Conservation (phyloP, 495 filamentous ascomycete genomes). For the Xylaria flabelliformis region DNA sequence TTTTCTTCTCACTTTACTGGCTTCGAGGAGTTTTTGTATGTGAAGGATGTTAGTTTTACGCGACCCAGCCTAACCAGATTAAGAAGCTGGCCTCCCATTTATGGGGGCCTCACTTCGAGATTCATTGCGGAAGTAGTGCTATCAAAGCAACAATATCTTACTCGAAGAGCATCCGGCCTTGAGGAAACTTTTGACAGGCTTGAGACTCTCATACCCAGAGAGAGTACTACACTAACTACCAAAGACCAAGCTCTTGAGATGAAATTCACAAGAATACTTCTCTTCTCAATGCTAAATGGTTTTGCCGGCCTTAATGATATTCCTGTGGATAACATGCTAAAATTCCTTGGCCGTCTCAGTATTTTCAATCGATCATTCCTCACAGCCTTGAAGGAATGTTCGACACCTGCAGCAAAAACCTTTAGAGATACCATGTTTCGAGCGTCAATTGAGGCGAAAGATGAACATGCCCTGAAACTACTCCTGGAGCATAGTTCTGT, state of each 20-base stretch:
- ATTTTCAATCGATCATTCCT: neutral
- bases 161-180: neutral
- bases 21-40: neutral
- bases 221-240: neutral
- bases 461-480: neutral
- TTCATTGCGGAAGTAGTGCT: neutral
- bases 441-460: conserved; percentile 1
- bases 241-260: neutral
- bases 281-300: neutral
- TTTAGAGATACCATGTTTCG: neutral
- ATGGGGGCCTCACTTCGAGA: neutral
- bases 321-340: neutral
- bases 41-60: neutral
- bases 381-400: conserved; percentile 4
- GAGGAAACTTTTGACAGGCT: neutral
- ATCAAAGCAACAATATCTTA: conserved; percentile 1
- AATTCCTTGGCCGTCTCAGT: neutral
- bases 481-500: neutral
- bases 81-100: neutral
- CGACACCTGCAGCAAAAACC: neutral
- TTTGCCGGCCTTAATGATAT: neutral
- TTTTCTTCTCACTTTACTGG: neutral
- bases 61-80: too few relatives aligned
- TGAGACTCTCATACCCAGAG: neutral
- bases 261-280: conserved; percentile 7